These are phyloP conservation scores for Wickerhamiella dianesei DNA, from an alignment of 805 yeast species.

Conservation along the genomic window DNA sequence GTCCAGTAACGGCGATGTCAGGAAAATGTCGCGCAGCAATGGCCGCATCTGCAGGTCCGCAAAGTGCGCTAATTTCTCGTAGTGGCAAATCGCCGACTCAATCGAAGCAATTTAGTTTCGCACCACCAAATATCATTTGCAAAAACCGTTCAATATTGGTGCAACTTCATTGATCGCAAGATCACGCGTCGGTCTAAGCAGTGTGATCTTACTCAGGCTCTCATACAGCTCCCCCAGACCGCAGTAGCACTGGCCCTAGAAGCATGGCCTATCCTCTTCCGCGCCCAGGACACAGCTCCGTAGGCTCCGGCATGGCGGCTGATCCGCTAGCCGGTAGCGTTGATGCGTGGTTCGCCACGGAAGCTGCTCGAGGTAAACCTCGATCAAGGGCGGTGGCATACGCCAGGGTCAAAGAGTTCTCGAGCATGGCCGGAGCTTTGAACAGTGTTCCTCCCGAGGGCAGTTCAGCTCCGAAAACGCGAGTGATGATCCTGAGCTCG, in stretches of 20 bases:
- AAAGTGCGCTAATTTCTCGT: too few relatives aligned
- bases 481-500: slow-evolving; percentile 14
- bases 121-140: too few relatives aligned
- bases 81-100: too few relatives aligned
- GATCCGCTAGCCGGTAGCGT: slow-evolving; percentile 1
- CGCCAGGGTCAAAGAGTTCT: slow-evolving; percentile 10
- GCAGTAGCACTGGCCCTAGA: too few relatives aligned
- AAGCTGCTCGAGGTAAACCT: slow-evolving; percentile 7
- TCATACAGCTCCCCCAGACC: too few relatives aligned
- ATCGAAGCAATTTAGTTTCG: too few relatives aligned
- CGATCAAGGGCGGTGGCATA: slow-evolving; percentile 6
- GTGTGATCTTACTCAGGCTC: background rate
- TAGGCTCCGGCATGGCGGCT: background rate
- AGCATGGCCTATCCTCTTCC: background rate
- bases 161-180: too few relatives aligned
- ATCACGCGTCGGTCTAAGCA: background rate
- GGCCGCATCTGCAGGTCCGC: too few relatives aligned
- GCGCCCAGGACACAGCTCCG: background rate
- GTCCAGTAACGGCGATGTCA: too few relatives aligned
- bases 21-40: too few relatives aligned
- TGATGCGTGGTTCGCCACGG: slow-evolving; percentile 8
- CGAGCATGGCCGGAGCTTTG: slow-evolving; percentile 11
- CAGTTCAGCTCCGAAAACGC: slow-evolving; percentile 8
- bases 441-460: background rate
- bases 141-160: too few relatives aligned